A percentile compares a stretch with the other conserved stretches of the same genome.
Evolutionary conservation across 306 rosid genomes (phyloP).

Genomic region (cucumber (Cucumis sativus)): Cucumber_9930_V3 NC_026659.2:26524001-26524500

Average conservation of each 20-base stretch:
- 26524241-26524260: conserved; percentile 3
- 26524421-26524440: neutral
- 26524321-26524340: conserved; percentile 54
- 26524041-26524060: neutral
- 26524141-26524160: no score
- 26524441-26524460: no score
- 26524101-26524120: no score
- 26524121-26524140: no score
- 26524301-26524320: conserved; percentile 43
- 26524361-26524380: neutral
- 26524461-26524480: neutral
- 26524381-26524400: neutral
- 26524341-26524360: conserved; percentile 60
- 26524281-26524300: conserved; percentile 50
- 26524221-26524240: no score
- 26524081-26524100: no score
- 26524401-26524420: conserved; percentile 21
- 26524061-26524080: no score
- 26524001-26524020: neutral
- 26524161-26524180: no score
- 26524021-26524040: neutral
- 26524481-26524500: neutral
- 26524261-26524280: neutral
- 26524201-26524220: no score
- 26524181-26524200: no score